These are phyloP conservation scores for Eucalyptus polyanthemos DNA, from an alignment of 345 rosid genomes.

Conservation along the genomic window DNA sequence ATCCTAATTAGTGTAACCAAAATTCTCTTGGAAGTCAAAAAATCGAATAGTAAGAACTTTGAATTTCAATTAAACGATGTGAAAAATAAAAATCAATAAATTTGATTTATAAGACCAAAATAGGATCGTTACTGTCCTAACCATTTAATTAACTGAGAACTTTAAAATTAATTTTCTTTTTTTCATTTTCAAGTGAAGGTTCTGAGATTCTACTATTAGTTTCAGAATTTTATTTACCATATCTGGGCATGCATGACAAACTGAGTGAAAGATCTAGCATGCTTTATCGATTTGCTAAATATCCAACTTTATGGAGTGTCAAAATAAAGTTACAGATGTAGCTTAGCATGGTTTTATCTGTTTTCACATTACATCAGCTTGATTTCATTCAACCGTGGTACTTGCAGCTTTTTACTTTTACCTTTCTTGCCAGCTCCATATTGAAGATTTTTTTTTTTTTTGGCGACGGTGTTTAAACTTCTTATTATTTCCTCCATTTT, in stretches of 20 bases:
- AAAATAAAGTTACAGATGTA: neutral
- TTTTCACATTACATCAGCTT: neutral
- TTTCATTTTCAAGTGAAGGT: neutral
- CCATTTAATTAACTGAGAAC: too few relatives aligned
- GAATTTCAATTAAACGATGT: too few relatives aligned
- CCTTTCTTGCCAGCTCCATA: neutral
- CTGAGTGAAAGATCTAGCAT: neutral
- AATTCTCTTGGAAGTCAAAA: too few relatives aligned
- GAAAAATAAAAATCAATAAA: too few relatives aligned
- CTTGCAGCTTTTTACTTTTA: neutral
- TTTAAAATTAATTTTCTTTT: too few relatives aligned
- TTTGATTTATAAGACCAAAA: too few relatives aligned
- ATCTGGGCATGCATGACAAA: neutral
- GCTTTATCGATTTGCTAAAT: neutral
- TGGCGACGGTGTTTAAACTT: neutral
- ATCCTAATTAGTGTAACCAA: too few relatives aligned
- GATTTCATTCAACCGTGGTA: neutral
- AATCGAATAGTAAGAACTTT: too few relatives aligned
- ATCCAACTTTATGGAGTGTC: neutral
- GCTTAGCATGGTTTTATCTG: neutral
- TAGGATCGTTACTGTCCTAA: too few relatives aligned
- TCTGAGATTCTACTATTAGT: neutral
- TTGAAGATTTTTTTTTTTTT: neutral
- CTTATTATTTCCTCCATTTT: neutral
- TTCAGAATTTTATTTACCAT: neutral